Base-by-base conservation (phyloP, 495 filamentous ascomycete genomes). In the Hypoxylon fuscum region DNA sequence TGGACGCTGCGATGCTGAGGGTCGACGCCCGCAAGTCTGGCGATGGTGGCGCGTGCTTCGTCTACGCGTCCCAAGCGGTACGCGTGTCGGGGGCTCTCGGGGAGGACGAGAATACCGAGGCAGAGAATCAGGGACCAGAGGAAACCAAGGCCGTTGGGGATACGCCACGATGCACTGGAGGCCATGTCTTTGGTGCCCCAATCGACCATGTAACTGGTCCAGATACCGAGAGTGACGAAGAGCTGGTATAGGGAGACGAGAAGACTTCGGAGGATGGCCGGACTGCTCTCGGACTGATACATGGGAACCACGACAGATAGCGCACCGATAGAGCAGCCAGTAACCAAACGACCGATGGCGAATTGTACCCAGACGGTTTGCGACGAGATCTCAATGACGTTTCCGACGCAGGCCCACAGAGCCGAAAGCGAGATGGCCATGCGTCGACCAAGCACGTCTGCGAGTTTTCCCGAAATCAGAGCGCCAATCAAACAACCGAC, bases 211-310 rank as follows among this genome's bases (percentile, higher is more conserved):
- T 91, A 86, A 59, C 90, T 89, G 41, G 87, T 83, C 77, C 92
- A 91, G 75, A 94, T 95, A 62, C 91, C 91, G 55, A 92, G 81
- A 23, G 92, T 92, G 72, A 95, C 90, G 77, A 95, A 92, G 18
- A 96, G 83, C 77, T 96, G 91, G 79, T 96, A 95, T 37, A 83
- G 83, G 55, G 81, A 85, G 59, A 90, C 81, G 57, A 90, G 81
- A 46, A 88, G 78, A 71, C 87, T 88, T 59, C 88, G 85, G 57
- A 91, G 81, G 65, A 87, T 83, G 32, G 76, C 70, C 34, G 88
- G 88, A 46, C 83, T 84, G 41, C 85, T 88, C 72, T 91, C 88
- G 45, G 80, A 82, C 76, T 89, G 87, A 75, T 89, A 91, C 82
- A 90, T 87, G 68, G 88, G 88, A 11, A 91, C 85, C 14, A 86